A percentile compares a stretch with the other conserved stretches of the same genome.
Evolutionary conservation across 1,284 basidiomycete species (phyloP).

Genomic region (Hypsizygus ulmarius): DNA sequence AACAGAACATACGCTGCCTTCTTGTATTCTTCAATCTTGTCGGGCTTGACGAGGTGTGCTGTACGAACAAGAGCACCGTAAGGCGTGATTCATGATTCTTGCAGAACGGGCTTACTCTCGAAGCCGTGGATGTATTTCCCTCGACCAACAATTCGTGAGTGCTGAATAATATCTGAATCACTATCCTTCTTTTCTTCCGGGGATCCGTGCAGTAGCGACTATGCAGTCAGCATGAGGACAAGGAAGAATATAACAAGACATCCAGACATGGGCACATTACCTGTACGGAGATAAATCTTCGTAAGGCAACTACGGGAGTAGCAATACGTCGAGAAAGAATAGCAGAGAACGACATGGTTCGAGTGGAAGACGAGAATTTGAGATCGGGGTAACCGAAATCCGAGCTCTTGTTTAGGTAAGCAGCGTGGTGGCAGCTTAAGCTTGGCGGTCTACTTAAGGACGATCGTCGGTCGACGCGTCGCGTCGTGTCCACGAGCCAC

Average conservation of each 20-base stretch:
- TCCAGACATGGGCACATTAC: slow-evolving; percentile 32
- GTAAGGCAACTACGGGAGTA: slow-evolving; percentile 12
- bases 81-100: not conserved
- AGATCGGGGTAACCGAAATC: not conserved
- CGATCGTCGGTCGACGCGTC: too few species aligned
- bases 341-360: slow-evolving; percentile 16
- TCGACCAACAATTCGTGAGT: slow-evolving; percentile 80
- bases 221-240: slow-evolving; percentile 20
- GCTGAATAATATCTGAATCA: slow-evolving; percentile 72
- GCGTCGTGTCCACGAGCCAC: too few species aligned
- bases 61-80: not conserved
- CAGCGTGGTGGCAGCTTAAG: not conserved
- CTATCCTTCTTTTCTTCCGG: slow-evolving; percentile 82
- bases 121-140: slow-evolving; percentile 89
- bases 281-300: slow-evolving; percentile 61
- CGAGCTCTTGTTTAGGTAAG: not conserved
- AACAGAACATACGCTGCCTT: slow-evolving; percentile 70
- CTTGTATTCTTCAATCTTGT: slow-evolving; percentile 78
- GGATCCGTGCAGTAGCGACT: slow-evolving; percentile 72
- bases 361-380: not conserved
- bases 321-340: slow-evolving; percentile 19
- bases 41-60: slow-evolving; percentile 86
- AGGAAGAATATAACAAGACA: slow-evolving; percentile 13
- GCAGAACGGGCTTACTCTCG: slow-evolving; percentile 57
- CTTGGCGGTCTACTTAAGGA: not conserved